Conservation (phyloP, 805 yeast species). For the Yarrowia sp. region DNA sequence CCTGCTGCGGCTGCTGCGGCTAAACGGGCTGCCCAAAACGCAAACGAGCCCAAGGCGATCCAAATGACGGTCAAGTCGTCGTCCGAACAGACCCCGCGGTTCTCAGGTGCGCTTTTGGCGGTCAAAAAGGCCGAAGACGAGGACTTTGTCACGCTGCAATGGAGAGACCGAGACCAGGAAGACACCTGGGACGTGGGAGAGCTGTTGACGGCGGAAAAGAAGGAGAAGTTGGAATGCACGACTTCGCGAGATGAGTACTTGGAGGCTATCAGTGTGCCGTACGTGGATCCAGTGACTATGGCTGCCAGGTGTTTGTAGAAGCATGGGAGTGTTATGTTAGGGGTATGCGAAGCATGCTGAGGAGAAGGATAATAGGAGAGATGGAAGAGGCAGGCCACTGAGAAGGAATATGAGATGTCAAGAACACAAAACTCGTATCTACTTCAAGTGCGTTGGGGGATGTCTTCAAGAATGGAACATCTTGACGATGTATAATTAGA, state of each 20-base stretch:
- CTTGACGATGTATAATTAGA: conserved; percentile 1
- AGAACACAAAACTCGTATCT: too few species aligned
- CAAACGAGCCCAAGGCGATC: conserved; percentile 63
- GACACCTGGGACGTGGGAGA: conserved; percentile 50
- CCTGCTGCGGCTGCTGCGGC: conserved; percentile 52
- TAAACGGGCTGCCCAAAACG: conserved; percentile 52
- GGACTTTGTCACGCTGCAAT: conserved; percentile 53
- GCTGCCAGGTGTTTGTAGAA: conserved; percentile 10
- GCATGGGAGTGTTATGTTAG: too few species aligned
- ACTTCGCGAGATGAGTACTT: conserved; percentile 44
- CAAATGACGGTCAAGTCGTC: conserved; percentile 77
- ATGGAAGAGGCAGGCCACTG: neutral
- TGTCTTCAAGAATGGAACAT: too few species aligned
- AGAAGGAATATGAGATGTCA: neutral
- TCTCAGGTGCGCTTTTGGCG: conserved; percentile 74
- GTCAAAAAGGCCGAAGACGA: conserved; percentile 71
- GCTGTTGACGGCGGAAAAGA: conserved; percentile 42
- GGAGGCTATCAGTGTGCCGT: conserved; percentile 40
- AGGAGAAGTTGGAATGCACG: conserved; percentile 41
- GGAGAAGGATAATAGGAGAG: too few species aligned
- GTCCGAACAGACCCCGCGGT: conserved; percentile 63
- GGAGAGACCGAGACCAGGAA: conserved; percentile 54
- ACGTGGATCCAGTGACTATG: conserved; percentile 39
- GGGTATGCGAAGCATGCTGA: too few species aligned
- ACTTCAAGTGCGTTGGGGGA: too few species aligned